phyloP scores from a whole-genome alignment of 2,329 filamentous ascomycete genomes.

The Didymella pomorum region DNA sequence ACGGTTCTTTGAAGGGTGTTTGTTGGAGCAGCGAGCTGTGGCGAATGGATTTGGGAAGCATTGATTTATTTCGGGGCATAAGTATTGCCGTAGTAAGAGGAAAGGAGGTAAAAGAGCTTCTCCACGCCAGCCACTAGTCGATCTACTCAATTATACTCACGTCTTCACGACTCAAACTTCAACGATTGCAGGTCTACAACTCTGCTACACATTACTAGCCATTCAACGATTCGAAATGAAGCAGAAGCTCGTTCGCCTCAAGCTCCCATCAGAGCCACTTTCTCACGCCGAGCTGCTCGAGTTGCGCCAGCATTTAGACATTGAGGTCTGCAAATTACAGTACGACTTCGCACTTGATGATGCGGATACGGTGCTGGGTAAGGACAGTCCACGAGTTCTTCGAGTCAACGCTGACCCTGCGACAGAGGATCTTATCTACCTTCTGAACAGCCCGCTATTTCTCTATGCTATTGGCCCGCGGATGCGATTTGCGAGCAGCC shows the following conservation, averaged over 20 bases:
- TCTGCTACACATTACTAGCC: not conserved
- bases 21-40: conserved; percentile 7
- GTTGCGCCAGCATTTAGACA: not conserved
- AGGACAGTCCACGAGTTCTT: not conserved
- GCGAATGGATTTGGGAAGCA: not conserved
- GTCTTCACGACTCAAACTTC: not conserved
- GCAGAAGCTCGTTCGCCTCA: not conserved
- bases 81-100: not conserved
- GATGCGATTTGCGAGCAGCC: not conserved
- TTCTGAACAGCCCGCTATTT: conserved; percentile 3
- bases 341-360: not conserved
- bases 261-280: not conserved
- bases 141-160: not conserved
- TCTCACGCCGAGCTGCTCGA: not conserved
- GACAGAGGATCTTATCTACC: not conserved
- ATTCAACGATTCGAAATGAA: not conserved
- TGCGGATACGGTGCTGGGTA: not conserved
- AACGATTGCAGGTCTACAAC: not conserved
- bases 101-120: not conserved
- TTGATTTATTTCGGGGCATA: not conserved
- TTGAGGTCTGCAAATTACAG: not conserved
- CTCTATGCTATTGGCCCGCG: not conserved
- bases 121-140: not conserved
- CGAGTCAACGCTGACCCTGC: not conserved
- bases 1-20: conserved; percentile 25